Percentiles rank a stretch among this genome's conserved stretches.
phyloP scores from a whole-genome alignment of 441 rosid genomes.

The Viola pubescens region DNA sequence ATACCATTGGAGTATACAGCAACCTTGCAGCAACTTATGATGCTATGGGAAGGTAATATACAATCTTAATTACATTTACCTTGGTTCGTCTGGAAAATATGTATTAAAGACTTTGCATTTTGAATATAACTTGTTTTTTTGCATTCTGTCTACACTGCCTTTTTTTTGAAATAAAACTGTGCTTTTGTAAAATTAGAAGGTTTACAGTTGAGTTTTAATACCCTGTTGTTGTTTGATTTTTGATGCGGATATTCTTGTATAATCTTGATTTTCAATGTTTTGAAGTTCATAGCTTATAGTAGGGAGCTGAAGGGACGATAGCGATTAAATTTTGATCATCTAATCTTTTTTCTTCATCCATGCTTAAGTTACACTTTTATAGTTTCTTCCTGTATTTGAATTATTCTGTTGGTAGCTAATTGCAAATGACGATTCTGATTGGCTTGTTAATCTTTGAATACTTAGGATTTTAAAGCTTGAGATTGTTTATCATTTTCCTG shows the following conservation, averaged over 20 bases:
- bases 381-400: not conserved
- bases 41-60: slow-evolving; percentile 92
- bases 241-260: not conserved
- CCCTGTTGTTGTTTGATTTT: not conserved
- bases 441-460: not conserved
- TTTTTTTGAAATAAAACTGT: not conserved
- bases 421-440: not conserved
- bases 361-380: not conserved
- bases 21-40: slow-evolving; percentile 97
- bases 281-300: not conserved
- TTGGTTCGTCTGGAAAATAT: not conserved
- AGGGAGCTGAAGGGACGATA: not conserved
- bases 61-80: not conserved
- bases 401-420: not conserved
- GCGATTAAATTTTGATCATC: not conserved
- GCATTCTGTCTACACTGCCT: not conserved
- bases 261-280: not conserved
- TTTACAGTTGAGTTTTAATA: not conserved
- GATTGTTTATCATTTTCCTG: not conserved
- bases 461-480: not conserved
- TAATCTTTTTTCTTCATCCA: not conserved
- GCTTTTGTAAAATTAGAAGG: not conserved
- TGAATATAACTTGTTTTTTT: not conserved
- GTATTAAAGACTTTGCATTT: no score
- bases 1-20: slow-evolving; percentile 90